These are phyloP conservation scores for Drechslera avenae DNA, from an alignment of 2,329 filamentous ascomycete species.

Conservation along the genomic window DNA sequence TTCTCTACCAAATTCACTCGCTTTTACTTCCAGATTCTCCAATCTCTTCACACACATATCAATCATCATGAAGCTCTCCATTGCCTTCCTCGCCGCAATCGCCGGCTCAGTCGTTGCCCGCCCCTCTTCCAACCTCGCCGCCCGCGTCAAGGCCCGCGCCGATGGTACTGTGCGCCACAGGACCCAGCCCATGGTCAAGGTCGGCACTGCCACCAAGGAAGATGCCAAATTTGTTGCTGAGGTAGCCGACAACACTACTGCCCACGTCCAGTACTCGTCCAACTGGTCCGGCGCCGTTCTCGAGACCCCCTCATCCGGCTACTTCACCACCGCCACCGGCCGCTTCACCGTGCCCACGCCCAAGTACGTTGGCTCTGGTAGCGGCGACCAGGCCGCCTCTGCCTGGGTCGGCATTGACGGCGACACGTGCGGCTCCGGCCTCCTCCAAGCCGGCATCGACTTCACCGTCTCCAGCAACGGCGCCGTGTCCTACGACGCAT, in stretches of 20 bases:
- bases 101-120: slow-evolving; percentile 17
- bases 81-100: slow-evolving; percentile 17
- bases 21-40: background rate
- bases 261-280: slow-evolving; percentile 56
- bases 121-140: slow-evolving; percentile 22
- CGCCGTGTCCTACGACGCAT: slow-evolving; percentile 57
- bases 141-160: slow-evolving; percentile 21
- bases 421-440: slow-evolving; percentile 59
- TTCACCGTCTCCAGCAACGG: slow-evolving; percentile 51
- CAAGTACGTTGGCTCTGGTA: slow-evolving; percentile 46
- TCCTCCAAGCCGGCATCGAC: slow-evolving; percentile 64
- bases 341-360: slow-evolving; percentile 61
- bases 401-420: slow-evolving; percentile 69
- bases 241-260: slow-evolving; percentile 41
- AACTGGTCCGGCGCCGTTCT: slow-evolving; percentile 67
- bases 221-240: slow-evolving; percentile 16
- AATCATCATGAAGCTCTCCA: slow-evolving; percentile 21
- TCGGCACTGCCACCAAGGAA: slow-evolving; percentile 18
- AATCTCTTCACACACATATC: background rate
- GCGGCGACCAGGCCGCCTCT: slow-evolving; percentile 53
- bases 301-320: slow-evolving; percentile 44
- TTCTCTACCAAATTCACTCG: background rate
- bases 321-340: slow-evolving; percentile 60
- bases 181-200: slow-evolving; percentile 21
- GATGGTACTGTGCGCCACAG: slow-evolving; percentile 21